Evolutionary conservation across 1,284 basidiomycete species (phyloP), one percentile per base, ranked within the genome.

Genomic region (Boletus semigastroideus): DNA sequence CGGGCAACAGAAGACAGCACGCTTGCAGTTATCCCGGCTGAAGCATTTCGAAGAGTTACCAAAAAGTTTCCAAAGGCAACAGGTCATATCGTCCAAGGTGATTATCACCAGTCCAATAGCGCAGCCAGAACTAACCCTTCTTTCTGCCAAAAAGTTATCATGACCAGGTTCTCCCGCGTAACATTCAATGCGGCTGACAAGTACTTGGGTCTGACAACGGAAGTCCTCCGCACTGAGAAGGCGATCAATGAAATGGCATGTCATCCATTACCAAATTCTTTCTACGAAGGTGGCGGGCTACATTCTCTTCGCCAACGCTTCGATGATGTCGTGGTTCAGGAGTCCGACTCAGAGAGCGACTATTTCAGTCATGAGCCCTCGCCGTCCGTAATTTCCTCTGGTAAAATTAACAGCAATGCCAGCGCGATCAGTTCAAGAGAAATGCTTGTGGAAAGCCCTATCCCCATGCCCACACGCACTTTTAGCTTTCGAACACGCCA

Each of bases 21-120:
- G 1, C 75, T 99, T 9, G 97, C 96, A n/a, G 96, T 99, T 14
- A 98, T 99, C 50, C 97, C 96, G 5, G 95, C 96, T 1, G 94
- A 98, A 67, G 97, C 96, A 5, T 99, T 99, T 74, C 82, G 87
- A 56, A 77, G 93, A 42, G 75, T 93, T 41, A 98, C 95, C 1
- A 92, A 94, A 70, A 94, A 96, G 67, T 98, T 91, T 63, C 96
- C 96, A 0, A 98, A 98, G 64, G 94, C 97, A 1, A 92, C 94
- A 19, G 94, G 95, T 2, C 94, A 98, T 65, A 97, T 99, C 54
- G 95, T 99, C 1, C 94, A 96, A 81, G 90, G 90, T 86, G 60
- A 42, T 65, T 59, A 19, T 33, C 19, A 19, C 10, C 42, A 11
- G 28, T 48, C 19, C 20, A 36, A 7, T 34, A 12, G 37, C 12